Evolutionary conservation across 345 rosid genomes (phyloP), one percentile per base, ranked within the genome.

Genomic region (Gossypium mustelinum): DNA sequence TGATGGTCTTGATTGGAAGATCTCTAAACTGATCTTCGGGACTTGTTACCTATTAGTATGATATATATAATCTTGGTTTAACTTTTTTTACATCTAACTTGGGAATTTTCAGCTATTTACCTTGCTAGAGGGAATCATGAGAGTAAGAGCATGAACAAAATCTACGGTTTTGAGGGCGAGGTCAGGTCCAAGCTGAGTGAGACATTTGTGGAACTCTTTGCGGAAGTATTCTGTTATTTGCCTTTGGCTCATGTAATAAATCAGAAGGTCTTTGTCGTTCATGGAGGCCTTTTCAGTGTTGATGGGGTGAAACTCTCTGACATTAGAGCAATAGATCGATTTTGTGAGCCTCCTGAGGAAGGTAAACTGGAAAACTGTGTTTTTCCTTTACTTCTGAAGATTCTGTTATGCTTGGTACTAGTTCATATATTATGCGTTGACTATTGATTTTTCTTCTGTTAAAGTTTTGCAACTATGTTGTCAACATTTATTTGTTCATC

Each of bases 71-170:
- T 39, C 27, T 50, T 75, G 24, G 17, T 68, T 77, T 27, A 12
- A 11, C 44, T 11, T 48, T 12, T 56, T 9, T 60, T 82, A 20
- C 47, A 45, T 29, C 73, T 58, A 45, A 44, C 52, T 24, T 80
- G 24, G 54, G 20, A 79, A 80, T 51, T 84, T 84, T 78, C 94
- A 95, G 99, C 93, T 62, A 86, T 93, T 41, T 85, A 93, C 82
- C 97, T 95, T 48, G 87, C 99, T 7, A 90, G 98, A 84, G 99
- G 99, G 78, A 95, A 95, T 74, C 98, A 95, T 78, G 99, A 95
- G 83, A 95, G 99, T 91, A 95, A 91, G 89, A 95, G 98, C 84
- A 95, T 95, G 99, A 95, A 95, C 87, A 95, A 91, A 81, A 95
- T 95, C 65, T 95, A 95, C 82, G 99, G 99, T 66, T 95, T 95